A percentile compares a stretch with the other conserved stretches of the same genome.
Evolutionary conservation across 202 grass and related monocot species (phyloP).

Genomic region (Panicum virgatum): DNA sequence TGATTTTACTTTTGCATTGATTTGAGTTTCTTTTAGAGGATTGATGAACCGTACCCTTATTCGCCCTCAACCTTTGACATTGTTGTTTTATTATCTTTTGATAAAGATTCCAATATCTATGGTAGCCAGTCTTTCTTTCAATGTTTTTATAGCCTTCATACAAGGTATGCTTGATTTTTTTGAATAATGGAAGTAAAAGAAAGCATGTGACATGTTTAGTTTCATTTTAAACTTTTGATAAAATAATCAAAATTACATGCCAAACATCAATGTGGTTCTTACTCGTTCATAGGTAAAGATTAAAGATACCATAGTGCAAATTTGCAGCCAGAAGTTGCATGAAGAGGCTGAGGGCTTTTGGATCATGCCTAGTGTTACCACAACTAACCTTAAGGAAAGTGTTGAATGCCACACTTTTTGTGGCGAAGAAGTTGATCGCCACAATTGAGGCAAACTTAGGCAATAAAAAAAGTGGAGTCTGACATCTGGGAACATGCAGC

Average conservation of each 20-base stretch:
- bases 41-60: not conserved
- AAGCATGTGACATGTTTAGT: not conserved
- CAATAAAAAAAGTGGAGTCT: not conserved
- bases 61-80: not conserved
- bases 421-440: not conserved
- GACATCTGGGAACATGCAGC: not conserved
- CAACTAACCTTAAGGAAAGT: not conserved
- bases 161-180: not conserved
- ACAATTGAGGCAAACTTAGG: not conserved
- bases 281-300: not conserved
- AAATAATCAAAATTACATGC: not conserved
- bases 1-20: not conserved
- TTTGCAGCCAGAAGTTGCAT: not conserved
- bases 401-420: not conserved
- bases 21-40: slow-evolving; percentile 10
- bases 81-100: not conserved
- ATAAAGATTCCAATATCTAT: not conserved
- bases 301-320: not conserved
- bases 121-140: too few species aligned
- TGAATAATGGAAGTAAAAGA: not conserved
- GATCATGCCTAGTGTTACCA: not conserved
- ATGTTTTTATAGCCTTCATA: not conserved
- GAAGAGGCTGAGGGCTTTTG: not conserved
- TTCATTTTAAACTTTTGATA: not conserved
- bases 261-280: not conserved